Evolutionary conservation across 225 moss, liverwort and hornwort species (phyloP), one percentile per base, ranked within the genome.

Genomic region (Bryoerythrophyllum caledonicum): DNA sequence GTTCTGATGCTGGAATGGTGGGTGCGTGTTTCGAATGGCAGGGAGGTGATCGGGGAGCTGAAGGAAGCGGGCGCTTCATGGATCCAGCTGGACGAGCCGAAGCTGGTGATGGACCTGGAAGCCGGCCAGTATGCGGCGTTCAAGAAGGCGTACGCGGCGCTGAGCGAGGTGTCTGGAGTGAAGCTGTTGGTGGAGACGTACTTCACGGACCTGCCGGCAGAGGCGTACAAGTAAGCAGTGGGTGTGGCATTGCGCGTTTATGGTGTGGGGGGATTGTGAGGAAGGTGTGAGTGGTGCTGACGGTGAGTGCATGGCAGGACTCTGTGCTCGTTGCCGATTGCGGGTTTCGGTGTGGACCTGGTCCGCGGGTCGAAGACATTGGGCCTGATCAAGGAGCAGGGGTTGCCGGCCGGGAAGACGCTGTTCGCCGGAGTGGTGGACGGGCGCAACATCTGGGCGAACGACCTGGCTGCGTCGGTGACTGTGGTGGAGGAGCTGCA

Each of bases 391-490:
- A 91, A 87, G 83, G 85, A 88, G 73, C 35, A 83, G 3, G 95
- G 95, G 19, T 38, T 92, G 0, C 88, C 91, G 0, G 89, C 26
- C 0, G 85, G 83, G 4, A 91, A 87, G 78, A 89, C 83, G 12
- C 41, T 95, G 69, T 76, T 90, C 56, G 95, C 95, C 1, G 95
- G 95, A 8, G 85, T 95, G 11, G 95, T 95, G 53, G 95, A 95
- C 71, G 92, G 92, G 13, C 92, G 95, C 6, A 95, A 95, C 81
- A 81, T 81, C 66, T 81, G 81, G 81, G 76, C 81, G 0, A 81
- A 76, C 34, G 76, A 81, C 66, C 66, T 95, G 85, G 80, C 88
- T 44, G 90, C 88, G 19, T 92, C 95, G 8, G 71, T 92, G 48
- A 76, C 70, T 13, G 65, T 87, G 56, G 76, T 95, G 20, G 85